Base-by-base conservation (phyloP, 2,329 filamentous ascomycete genomes). In the Fusarium agapanthi region DNA sequence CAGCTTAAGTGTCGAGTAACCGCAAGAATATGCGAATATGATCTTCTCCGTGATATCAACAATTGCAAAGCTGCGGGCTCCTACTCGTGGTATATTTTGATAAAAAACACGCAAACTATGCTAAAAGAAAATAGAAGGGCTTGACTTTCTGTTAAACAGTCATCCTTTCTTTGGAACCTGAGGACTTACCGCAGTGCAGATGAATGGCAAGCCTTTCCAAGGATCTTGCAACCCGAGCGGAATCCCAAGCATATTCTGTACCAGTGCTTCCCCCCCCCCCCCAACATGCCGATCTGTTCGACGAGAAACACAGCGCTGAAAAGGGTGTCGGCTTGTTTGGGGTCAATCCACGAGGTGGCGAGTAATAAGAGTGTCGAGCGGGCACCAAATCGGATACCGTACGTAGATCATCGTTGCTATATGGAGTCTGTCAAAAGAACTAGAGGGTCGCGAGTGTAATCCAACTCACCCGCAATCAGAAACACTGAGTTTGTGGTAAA, bases 381-480 rank as follows among this genome's bases (percentile, higher is more conserved):
- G 24, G 10, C 34, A n/a, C 20, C 34, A 26, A 38, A 28, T 22
- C 32, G 34, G 24, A 53, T 34, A 18, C 50, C 34, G 4, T 28
- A 53, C 34, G 4, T 28, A 53, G 20, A 53, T 28, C 24, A 13
- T n/a, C 7, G 50, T 38, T 28, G 50, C 24, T 18, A 10, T 22
- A 28, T 28, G 7, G 10, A 53, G 10, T 28, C 20, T 14, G 16
- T 24, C 9, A 51, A 24, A 22, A 13, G 18, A 53, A 28, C 6
- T 37, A 4, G 48, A 28, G 5, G 9, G 2, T 1, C 3, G 2
- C 6, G 10, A 13, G 14, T 3, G 18, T 3, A 28, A 22, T 6
- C 9, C 4, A 6, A 28, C 24, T 53, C n/a, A 26, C 18, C 18
- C 5, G 32, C 13, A 16, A 37, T 22, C 9, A 37, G 18, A 13